Evolutionary conservation across 495 filamentous ascomycete species (phyloP), one percentile per base, ranked within the genome.

Genomic region (Sabuloglossum arenarium): DNA sequence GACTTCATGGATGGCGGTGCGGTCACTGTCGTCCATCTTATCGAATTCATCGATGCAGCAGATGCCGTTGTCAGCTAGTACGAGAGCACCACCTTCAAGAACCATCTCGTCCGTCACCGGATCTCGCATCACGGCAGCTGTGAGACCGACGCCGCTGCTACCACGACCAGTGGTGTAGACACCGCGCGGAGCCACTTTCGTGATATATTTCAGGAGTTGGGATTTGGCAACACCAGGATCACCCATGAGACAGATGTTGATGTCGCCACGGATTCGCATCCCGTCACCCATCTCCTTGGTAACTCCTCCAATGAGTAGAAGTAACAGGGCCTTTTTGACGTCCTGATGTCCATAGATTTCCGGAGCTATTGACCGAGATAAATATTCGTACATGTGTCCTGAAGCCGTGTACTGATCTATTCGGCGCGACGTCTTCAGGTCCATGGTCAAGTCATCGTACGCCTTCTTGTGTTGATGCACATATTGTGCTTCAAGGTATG

Each of bases 11-110:
- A 98, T 97, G 29, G 93, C 93, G 0, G 91, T 97, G 58, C 91
- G 78, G 67, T 97, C 93, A 55, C 78, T 76, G 65, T 98, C 91
- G 65, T 97, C 93, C 91, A 98, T 98, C 71, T 98, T 98, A 74
- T 98, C 91, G 65, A 98, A 98, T 67, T 98, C 91, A 72, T 98
- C 91, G 69, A 98, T 98, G 66, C 91, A 98, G 79, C 91, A 98
- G 69, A 94, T 93, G 61, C 91, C 91, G 63, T 97, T 97, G 65
- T 98, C 91, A 28, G 91, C 93, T 1, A 98, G 74, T 31, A 98
- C 91, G 24, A 98, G 75, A 14, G 91, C 91, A 68, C 91, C 91
- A 37, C 93, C 93, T 70, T 98, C 91, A 42, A 98, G 76, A 12
- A 98, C 84, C 93, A 98, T 97, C 66, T 98, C 91, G 65, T 98